Percentiles rank a stretch among this genome's conserved stretches.
Conservation (phyloP, 1,284 basidiomycete species). For the Trichosporon sp. region DNA sequence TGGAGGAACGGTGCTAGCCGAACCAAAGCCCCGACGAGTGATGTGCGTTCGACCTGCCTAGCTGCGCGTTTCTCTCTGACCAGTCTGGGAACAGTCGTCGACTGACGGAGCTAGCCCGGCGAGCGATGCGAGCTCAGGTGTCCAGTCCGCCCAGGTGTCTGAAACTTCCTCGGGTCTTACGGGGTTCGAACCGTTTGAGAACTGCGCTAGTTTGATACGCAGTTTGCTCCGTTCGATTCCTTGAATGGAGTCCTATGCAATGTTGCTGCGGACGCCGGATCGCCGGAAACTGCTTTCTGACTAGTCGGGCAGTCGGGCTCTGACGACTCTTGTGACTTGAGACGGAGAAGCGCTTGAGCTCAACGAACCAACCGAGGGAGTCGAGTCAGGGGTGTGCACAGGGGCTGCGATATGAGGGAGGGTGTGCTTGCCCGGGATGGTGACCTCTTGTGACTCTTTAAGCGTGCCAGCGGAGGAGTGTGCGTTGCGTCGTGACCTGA, state of each 20-base stretch:
- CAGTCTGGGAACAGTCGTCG: too few relatives aligned
- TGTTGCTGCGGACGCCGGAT: not conserved
- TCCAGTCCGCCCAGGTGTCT: not conserved
- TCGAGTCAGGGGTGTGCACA: not conserved
- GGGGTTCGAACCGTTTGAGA: not conserved
- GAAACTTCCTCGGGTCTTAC: not conserved
- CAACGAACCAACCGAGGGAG: not conserved
- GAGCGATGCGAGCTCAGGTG: not conserved
- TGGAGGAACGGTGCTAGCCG: not conserved
- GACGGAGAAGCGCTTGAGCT: conserved; percentile 1
- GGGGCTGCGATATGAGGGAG: not conserved
- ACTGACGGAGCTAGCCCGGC: not conserved
- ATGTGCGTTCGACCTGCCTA: not conserved
- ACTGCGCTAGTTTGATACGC: not conserved
- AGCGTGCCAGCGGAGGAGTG: not conserved
- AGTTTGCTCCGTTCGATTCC: not conserved
- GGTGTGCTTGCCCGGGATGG: not conserved
- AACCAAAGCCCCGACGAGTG: not conserved
- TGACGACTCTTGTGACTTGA: not conserved
- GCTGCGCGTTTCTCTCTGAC: too few relatives aligned
- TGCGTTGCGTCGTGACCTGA: not conserved
- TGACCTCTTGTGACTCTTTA: not conserved
- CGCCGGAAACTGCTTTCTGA: not conserved
- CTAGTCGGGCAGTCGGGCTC: not conserved
- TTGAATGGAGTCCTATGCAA: not conserved